These are phyloP conservation scores for Agroathelia rolfsii DNA, from an alignment of 1,284 basidiomycete genomes.

Conservation along the genomic window DNA sequence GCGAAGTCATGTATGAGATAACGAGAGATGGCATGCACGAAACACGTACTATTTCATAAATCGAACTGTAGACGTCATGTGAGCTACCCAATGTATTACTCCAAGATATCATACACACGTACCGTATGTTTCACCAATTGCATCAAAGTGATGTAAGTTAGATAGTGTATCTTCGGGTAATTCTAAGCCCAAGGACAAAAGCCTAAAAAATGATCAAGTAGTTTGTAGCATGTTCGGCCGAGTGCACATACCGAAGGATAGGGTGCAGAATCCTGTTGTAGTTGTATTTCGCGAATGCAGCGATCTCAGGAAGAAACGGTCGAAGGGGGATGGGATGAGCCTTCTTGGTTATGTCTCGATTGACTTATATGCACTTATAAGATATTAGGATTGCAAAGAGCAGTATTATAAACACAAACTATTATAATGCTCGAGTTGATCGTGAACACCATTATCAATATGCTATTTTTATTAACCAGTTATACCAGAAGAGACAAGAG, in stretches of 20 bases:
- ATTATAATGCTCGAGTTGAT: slow-evolving; percentile 51
- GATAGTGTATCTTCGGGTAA: slow-evolving; percentile 47
- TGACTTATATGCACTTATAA: slow-evolving; percentile 24
- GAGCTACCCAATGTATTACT: too few relatives aligned
- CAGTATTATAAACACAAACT: slow-evolving; percentile 17
- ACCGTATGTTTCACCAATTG: slow-evolving; percentile 33
- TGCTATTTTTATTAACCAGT: slow-evolving; percentile 25
- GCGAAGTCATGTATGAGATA: background rate
- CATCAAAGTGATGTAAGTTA: slow-evolving; percentile 38
- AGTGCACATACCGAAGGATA: slow-evolving; percentile 37
- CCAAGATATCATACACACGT: background rate
- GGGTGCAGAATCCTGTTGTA: slow-evolving; percentile 41
- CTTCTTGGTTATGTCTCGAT: slow-evolving; percentile 34
- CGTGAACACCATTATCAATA: slow-evolving; percentile 43
- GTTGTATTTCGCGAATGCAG: slow-evolving; percentile 39
- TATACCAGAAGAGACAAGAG: background rate
- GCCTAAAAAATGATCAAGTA: slow-evolving; percentile 20
- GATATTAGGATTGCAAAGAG: slow-evolving; percentile 2
- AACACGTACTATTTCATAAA: slow-evolving; percentile 35
- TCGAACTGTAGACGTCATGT: slow-evolving; percentile 24
- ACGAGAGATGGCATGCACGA: too few relatives aligned
- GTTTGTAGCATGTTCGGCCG: too few relatives aligned
- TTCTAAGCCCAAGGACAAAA: slow-evolving; percentile 48
- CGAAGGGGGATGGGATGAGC: slow-evolving; percentile 38
- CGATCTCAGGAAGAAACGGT: slow-evolving; percentile 50